phyloP scores from a whole-genome alignment of 139 green algal genomes.

The Gonium pectorale region DNA sequence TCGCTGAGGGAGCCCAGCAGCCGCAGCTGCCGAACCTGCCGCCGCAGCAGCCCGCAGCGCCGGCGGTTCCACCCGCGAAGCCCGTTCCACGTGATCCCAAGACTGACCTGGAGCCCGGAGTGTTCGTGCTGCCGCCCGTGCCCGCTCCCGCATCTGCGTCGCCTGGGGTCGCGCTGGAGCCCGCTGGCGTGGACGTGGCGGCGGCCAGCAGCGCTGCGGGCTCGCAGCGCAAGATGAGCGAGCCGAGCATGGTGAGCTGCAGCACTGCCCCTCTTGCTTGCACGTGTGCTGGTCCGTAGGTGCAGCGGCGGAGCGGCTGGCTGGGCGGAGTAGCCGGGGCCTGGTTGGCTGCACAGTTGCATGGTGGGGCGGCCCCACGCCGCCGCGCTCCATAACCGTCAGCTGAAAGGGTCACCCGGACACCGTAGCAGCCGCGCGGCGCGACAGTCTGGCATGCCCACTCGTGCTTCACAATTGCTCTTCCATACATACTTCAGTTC shows the following conservation, averaged over 20 bases:
- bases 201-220: neutral
- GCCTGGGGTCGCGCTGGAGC: too few species aligned
- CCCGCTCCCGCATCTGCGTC: too few species aligned
- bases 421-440: neutral
- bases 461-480: too few species aligned
- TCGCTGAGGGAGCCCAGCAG: too few species aligned
- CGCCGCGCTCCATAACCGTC: too few species aligned
- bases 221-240: neutral
- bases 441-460: too few species aligned
- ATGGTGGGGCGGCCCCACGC: neutral
- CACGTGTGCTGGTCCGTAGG: neutral
- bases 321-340: neutral
- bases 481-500: too few species aligned
- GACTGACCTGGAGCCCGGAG: neutral
- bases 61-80: neutral
- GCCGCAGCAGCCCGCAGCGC: neutral
- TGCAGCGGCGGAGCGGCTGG: neutral
- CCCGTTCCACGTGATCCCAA: neutral
- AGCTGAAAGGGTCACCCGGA: neutral
- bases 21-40: neutral
- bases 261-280: neutral
- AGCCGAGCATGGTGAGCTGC: constrained; percentile 8
- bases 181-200: neutral
- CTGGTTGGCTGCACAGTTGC: neutral
- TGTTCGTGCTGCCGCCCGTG: constrained; percentile 1